Percentiles rank a stretch among this genome's conserved stretches.
Conservation (phyloP, 257 asterid genomes). For the Primulina eburnea region DNA sequence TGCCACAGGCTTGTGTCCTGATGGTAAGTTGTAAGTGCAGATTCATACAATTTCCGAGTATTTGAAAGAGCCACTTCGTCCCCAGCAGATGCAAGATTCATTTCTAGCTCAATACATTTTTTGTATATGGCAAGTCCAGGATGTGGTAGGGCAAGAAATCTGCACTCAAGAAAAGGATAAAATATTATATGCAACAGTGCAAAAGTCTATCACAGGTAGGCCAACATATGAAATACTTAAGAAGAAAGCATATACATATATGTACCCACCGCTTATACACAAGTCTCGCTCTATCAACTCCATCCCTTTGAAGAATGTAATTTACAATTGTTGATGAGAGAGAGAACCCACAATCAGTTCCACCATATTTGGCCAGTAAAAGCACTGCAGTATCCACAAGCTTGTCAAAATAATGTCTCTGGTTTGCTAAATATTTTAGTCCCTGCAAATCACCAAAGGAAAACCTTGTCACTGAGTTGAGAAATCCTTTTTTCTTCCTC, state of each 20-base stretch:
- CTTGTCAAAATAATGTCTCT: conserved; percentile 62
- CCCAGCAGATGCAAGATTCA: conserved; percentile 62
- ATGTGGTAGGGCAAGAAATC: conserved; percentile 80
- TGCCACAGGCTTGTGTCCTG: conserved; percentile 77
- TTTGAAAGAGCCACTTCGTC: conserved; percentile 52
- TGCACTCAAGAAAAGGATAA: conserved; percentile 29
- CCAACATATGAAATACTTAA: conserved; percentile 13
- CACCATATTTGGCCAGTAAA: conserved; percentile 63
- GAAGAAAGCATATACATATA: background rate
- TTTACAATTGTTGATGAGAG: conserved; percentile 61
- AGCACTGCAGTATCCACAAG: conserved; percentile 59
- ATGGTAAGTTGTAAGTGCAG: conserved; percentile 74
- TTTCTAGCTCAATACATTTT: conserved; percentile 73
- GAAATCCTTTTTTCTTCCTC: background rate
- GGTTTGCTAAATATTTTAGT: conserved; percentile 63
- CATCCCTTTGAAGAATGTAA: conserved; percentile 64
- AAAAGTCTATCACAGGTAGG: background rate
- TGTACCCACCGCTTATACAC: conserved; percentile 64
- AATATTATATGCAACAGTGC: conserved; percentile 19
- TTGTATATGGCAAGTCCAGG: conserved; percentile 69
- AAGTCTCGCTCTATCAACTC: conserved; percentile 65
- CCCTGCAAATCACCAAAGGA: conserved; percentile 51
- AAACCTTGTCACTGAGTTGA: background rate
- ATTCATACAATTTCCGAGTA: conserved; percentile 68
- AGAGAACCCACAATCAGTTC: conserved; percentile 76